Evolutionary conservation across 108 stramenopile genomes (phyloP).

Genomic region (Cyclotella sp.): DNA sequence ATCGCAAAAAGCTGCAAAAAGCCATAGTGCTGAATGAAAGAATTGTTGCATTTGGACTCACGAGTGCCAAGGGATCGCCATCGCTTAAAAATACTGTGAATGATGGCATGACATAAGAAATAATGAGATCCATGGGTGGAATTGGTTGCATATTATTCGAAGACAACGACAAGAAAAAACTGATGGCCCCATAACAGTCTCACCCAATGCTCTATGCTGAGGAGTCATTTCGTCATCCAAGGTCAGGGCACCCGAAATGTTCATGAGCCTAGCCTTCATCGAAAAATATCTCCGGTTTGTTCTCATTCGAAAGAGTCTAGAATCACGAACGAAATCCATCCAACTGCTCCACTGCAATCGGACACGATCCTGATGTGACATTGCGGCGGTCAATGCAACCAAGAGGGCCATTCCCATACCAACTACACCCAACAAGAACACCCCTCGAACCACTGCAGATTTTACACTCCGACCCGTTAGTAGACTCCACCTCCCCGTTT

Average conservation of each 20-base stretch:
- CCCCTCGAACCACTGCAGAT: not conserved
- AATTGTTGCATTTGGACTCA: not conserved
- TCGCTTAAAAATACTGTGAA: slow-evolving; percentile 21
- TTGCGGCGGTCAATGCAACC: not conserved
- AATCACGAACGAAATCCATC: not conserved
- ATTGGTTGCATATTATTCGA: too few relatives aligned
- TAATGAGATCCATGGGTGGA: too few relatives aligned
- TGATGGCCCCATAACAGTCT: too few relatives aligned
- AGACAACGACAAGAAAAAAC: too few relatives aligned
- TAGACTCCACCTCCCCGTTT: not conserved
- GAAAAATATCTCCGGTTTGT: slow-evolving; percentile 11
- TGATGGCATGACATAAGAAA: too few relatives aligned
- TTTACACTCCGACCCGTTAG: not conserved
- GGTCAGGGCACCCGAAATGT: not conserved
- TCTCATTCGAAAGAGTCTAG: not conserved
- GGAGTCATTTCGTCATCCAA: slow-evolving; percentile 30
- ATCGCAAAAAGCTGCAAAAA: not conserved
- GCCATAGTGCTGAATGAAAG: not conserved
- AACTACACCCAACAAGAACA: not conserved
- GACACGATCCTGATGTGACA: not conserved
- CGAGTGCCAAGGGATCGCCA: slow-evolving; percentile 22
- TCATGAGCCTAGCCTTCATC: slow-evolving; percentile 11
- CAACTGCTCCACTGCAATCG: not conserved
- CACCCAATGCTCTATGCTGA: slow-evolving; percentile 29
- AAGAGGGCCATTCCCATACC: not conserved